Conservation (phyloP, 257 asterid species). For the Ligustrum vulgare region DNA sequence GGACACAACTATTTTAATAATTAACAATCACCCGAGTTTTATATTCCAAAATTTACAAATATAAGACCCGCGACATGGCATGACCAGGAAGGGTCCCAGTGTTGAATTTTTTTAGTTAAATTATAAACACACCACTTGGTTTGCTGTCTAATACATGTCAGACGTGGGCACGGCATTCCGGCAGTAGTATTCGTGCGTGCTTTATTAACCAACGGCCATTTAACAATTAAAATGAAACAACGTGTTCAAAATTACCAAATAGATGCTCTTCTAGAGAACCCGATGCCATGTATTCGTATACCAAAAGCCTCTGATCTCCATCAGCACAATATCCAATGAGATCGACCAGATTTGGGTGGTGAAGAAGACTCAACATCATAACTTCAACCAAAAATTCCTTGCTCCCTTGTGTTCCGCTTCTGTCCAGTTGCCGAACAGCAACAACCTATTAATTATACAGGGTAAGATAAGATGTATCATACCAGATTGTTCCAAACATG, state of each 20-base stretch:
- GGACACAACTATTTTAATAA: not conserved
- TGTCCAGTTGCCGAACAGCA: constrained; percentile 34
- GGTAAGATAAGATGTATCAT: not conserved
- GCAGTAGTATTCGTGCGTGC: no score
- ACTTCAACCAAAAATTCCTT: constrained; percentile 29
- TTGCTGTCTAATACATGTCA: not conserved
- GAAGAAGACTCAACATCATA: constrained; percentile 24
- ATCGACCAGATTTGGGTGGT: constrained; percentile 25
- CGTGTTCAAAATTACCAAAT: constrained; percentile 10
- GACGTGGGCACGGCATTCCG: not conserved
- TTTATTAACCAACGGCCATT: not conserved
- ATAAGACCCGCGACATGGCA: not conserved
- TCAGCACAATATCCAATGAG: constrained; percentile 36
- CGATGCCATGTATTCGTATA: constrained; percentile 31
- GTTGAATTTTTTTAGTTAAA: not conserved
- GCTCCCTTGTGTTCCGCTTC: constrained; percentile 31
- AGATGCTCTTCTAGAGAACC: constrained; percentile 25
- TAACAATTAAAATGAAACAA: not conserved
- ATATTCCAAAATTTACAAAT: not conserved
- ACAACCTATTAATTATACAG: constrained; percentile 14
- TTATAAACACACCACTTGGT: no score
- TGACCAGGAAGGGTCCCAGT: not conserved
- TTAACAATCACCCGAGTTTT: not conserved
- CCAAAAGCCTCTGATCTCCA: constrained; percentile 37
- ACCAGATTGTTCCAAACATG: not conserved